These are phyloP conservation scores for Termitomyces sp. DNA, from an alignment of 768 basidiomycete species.

Conservation along the genomic window DNA sequence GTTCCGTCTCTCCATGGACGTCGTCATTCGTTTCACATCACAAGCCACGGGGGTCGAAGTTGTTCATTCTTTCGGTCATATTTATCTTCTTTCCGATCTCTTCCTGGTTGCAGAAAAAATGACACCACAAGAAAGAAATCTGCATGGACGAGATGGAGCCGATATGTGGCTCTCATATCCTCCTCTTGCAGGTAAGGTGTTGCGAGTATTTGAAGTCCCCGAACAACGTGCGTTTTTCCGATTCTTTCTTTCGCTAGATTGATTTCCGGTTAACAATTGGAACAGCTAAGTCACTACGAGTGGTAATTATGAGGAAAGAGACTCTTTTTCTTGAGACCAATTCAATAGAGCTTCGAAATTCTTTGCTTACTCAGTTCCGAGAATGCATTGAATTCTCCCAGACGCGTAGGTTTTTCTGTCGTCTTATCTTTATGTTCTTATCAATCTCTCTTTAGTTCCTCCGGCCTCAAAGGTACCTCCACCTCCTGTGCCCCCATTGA, in stretches of 20 bases:
- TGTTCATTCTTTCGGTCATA: constrained; percentile 70
- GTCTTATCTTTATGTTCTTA: not conserved
- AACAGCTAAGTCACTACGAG: constrained; percentile 67
- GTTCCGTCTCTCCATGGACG: constrained; percentile 69
- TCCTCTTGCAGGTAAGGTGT: constrained; percentile 90
- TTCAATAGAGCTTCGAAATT: constrained; percentile 55
- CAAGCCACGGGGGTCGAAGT: constrained; percentile 71
- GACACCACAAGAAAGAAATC: constrained; percentile 56
- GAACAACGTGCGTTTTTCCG: constrained; percentile 49
- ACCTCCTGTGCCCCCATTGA: constrained; percentile 59
- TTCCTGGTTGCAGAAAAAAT: constrained; percentile 90
- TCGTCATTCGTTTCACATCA: constrained; percentile 74
- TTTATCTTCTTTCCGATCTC: constrained; percentile 90
- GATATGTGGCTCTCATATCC: constrained; percentile 96
- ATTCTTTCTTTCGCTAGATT: not conserved
- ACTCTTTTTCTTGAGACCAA: constrained; percentile 63
- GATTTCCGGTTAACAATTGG: not conserved
- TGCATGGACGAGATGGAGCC: constrained; percentile 49
- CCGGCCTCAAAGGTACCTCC: constrained; percentile 60
- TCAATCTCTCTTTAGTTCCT: constrained; percentile 37
- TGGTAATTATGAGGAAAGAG: constrained; percentile 89
- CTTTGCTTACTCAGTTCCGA: constrained; percentile 63
- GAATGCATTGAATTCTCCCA: constrained; percentile 85
- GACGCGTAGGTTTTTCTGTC: constrained; percentile 49
- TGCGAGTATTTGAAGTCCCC: constrained; percentile 61